Evolutionary conservation across 73 alveolate species (phyloP).

Genomic region (Symbiodinium pilosum): DNA sequence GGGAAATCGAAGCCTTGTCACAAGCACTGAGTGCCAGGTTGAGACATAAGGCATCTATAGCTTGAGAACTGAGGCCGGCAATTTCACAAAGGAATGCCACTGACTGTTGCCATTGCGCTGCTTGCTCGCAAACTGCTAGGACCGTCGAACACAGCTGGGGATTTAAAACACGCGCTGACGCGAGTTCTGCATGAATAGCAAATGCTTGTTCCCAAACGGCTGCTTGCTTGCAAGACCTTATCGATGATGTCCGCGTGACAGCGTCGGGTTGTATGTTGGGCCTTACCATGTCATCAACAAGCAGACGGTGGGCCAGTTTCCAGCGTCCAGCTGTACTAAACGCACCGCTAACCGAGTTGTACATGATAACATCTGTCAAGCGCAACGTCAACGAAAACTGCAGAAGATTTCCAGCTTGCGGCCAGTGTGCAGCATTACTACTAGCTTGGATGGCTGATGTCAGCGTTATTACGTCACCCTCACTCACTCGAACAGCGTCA

Average conservation of each 20-base stretch:
- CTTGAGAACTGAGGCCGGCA: background rate
- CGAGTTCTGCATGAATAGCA: background rate
- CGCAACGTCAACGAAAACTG: background rate
- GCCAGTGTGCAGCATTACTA: background rate
- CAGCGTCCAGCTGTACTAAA: background rate
- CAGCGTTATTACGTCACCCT: background rate
- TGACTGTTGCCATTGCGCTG: background rate
- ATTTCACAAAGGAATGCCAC: background rate
- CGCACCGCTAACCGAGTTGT: background rate
- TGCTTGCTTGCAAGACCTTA: background rate
- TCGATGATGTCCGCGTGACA: background rate
- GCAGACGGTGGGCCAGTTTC: background rate
- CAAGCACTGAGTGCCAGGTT: slow-evolving; percentile 36
- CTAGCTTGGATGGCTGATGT: background rate
- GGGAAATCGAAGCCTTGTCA: background rate
- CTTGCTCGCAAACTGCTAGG: background rate
- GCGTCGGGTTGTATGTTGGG: background rate
- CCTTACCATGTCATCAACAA: background rate
- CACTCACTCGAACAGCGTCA: background rate
- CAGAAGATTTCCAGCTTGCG: background rate
- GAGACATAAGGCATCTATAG: background rate
- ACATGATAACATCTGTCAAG: background rate
- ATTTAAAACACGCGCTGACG: background rate
- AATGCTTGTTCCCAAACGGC: background rate
- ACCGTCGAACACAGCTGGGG: background rate